A percentile compares a stretch with the other conserved stretches of the same genome.
Evolutionary conservation across 805 yeast genomes (phyloP).

Genomic region (Yueomyces sinensis): DNA sequence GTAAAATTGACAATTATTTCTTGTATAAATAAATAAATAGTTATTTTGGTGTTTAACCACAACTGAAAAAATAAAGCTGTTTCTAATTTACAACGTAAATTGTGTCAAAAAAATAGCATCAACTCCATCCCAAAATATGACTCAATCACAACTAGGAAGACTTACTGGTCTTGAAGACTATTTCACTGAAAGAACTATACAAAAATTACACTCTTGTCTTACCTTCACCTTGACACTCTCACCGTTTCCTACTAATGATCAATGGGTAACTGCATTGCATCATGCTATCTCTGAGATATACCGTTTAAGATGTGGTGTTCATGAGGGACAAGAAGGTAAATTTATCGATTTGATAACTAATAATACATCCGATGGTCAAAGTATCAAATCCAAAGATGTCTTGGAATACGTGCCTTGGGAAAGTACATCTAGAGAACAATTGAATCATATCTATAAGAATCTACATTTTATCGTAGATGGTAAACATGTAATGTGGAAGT

Average conservation of each 20-base stretch:
- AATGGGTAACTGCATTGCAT: background rate
- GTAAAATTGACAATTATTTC: too few species aligned
- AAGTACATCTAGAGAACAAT: constrained; percentile 2
- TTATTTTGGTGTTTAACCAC: too few species aligned
- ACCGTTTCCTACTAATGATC: background rate
- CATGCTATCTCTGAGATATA: background rate
- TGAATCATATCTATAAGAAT: constrained; percentile 6
- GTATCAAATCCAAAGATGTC: constrained; percentile 5
- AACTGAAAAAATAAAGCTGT: too few species aligned
- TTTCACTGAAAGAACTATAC: background rate
- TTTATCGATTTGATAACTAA: background rate
- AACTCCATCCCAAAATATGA: too few species aligned
- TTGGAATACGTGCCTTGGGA: constrained; percentile 4
- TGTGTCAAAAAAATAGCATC: too few species aligned
- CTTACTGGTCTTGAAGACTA: background rate
- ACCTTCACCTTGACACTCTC: background rate
- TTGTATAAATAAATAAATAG: too few species aligned
- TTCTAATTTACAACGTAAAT: too few species aligned
- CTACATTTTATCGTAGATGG: constrained; percentile 4
- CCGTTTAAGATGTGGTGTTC: background rate
- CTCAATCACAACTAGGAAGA: background rate
- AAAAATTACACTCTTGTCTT: background rate
- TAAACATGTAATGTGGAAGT: constrained; percentile 8
- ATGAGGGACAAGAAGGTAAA: background rate
- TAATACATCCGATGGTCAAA: background rate